Evolutionary conservation across 441 rosid species (phyloP), one percentile per base, ranked within the genome.

Genomic region (Erodium trifolium): DNA sequence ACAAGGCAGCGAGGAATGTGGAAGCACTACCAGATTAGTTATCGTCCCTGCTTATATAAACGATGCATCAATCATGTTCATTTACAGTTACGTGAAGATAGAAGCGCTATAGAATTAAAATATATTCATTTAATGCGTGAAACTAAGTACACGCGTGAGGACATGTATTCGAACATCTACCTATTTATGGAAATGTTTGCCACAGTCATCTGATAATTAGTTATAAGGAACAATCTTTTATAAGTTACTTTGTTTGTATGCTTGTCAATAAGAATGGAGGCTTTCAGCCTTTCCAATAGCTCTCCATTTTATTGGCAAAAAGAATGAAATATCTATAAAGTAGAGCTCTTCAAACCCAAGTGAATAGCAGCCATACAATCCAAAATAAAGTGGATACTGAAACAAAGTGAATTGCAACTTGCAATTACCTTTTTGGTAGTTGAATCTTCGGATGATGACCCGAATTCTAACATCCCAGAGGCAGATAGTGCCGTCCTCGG

Each of bases 401-500:
- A 57, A 57, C 16, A 57, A 57, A 57, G 6, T 4, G 63, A 17
- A 57, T 31, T 9, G 7, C 53, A 67, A 62, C 27, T 55, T 10
- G 12, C 57, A 29, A 4, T 68, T 62, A 85, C 89, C 87, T 72
- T 85, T 85, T 29, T 51, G 66, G 60, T 77, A 78, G 73, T 78
- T 70, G 69, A 83, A 78, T 74, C 78, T 77, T 68, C 75, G 76
- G 13, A 79, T 27, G n/a, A 78, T 64, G 59, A 62, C 65, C 76
- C 72, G 4, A 13, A 53, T 67, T 27, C 34, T 6, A 8, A 78
- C 67, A 75, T 85, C 82, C 89, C 89, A 83, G 8, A 85, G 82
- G 76, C 84, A 81, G 69, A 83, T 72, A 19, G 80, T 83, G 74
- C 77, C 62, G 65, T 85, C 89, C 66, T 81, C 80, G 1, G 87